A percentile compares a stretch with the other conserved stretches of the same genome.
phyloP scores from a whole-genome alignment of 179 eudicot species.

The Beta macrorhiza region DNA sequence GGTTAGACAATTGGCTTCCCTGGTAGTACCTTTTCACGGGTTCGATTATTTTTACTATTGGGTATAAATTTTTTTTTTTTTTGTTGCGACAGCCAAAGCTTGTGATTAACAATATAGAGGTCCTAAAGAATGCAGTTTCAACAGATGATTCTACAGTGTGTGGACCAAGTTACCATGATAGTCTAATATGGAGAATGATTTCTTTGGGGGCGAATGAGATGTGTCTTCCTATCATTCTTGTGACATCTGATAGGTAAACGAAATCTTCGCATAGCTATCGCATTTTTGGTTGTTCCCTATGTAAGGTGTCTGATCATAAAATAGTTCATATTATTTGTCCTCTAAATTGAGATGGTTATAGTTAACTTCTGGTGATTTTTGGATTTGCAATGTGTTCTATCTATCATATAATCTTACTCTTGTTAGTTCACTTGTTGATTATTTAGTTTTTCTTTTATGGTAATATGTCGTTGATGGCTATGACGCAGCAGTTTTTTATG shows the following conservation, averaged over 20 bases:
- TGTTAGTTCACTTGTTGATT: neutral
- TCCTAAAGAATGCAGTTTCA: slow-evolving; percentile 62
- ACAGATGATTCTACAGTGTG: slow-evolving; percentile 58
- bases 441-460: neutral
- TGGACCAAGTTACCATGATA: slow-evolving; percentile 84
- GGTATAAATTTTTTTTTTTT: slow-evolving; percentile 7
- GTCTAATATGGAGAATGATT: slow-evolving; percentile 83
- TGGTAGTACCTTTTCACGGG: neutral
- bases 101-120: slow-evolving; percentile 86
- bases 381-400: neutral
- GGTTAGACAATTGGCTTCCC: neutral
- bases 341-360: neutral
- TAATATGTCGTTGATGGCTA: too few relatives aligned
- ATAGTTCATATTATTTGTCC: too few relatives aligned
- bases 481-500: too few relatives aligned
- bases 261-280: slow-evolving; percentile 4
- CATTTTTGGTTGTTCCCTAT: neutral
- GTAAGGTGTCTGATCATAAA: neutral
- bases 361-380: neutral
- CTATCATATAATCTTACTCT: neutral
- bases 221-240: slow-evolving; percentile 78
- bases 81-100: slow-evolving; percentile 70
- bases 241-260: slow-evolving; percentile 83
- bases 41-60: slow-evolving; percentile 13
- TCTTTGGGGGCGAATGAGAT: slow-evolving; percentile 89